Base-by-base conservation (phyloP, 139 green algal genomes). In the Picochlorum sp. region DNA sequence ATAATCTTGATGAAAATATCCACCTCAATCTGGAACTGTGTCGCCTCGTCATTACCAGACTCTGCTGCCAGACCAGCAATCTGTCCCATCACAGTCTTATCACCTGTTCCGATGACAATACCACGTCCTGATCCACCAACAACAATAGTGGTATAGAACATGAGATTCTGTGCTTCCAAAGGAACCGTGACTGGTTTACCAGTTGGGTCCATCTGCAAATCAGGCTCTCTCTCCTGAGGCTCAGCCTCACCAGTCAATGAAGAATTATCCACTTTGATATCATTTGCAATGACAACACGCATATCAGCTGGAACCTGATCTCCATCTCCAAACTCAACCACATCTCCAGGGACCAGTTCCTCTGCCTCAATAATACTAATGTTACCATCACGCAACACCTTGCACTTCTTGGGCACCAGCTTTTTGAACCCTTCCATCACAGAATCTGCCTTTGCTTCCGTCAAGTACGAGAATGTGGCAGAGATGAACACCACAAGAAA, bases 341-440 rank as follows among this genome's bases (percentile, higher is more conserved):
- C 63, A 61, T 98, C 93, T 15, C 93, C 93, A 13, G 90, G 90
- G 18, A 98, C 90, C 45, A 98, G 81, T 75, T 98, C 92, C 0
- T 66, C 54, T 24, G 69, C 69, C 8, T 75, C 69, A 51, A 77
- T 63, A 44, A 81, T 75, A 26, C 88, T 78, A 71, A 82, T 41
- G 60, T 83, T 83, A 28, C 88, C 89, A 54, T 88, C 70, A 0
- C 92, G 75, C 8, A 94, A 51, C 5, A 91, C 85, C 13, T 77
- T 81, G 8, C 79, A 88, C 64, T 84, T 84, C 38, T 83, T 86
- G 30, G 86, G 86, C 11, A 92, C 78, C 32, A 92, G 65, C 28
- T 72, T 78, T 47, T 85, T 82, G 73, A 92, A 88, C 26, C 81
- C 80, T 38, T 88, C 73, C 81, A 91, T 91, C 61, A 89, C 80